Conservation (phyloP, 257 asterid genomes). For the Eucommia ulmoides region DNA sequence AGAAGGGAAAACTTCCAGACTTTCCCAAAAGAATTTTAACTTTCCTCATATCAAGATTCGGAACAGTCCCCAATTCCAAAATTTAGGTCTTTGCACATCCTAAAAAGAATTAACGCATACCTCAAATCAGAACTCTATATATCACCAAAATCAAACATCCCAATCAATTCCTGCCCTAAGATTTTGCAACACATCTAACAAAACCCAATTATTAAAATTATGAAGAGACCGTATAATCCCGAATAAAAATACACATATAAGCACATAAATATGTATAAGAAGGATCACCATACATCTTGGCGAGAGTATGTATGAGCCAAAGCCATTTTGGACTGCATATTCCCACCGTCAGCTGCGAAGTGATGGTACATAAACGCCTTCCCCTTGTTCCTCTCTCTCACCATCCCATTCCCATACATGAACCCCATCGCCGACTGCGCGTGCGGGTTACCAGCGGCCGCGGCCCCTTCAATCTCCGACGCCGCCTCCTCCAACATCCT, state of each 20-base stretch:
- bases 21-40: too few species aligned
- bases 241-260: too few species aligned
- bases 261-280: too few species aligned
- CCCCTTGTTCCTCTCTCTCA: constrained; percentile 59
- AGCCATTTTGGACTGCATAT: constrained; percentile 96
- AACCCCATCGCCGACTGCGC: constrained; percentile 83
- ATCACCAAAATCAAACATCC: neutral
- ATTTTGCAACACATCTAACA: neutral
- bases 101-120: too few species aligned
- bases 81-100: too few species aligned
- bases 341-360: constrained; percentile 82
- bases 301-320: constrained; percentile 76
- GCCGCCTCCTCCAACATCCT: constrained; percentile 70
- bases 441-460: constrained; percentile 59
- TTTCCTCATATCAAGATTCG: too few species aligned
- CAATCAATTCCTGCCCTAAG: neutral
- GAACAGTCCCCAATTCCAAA: too few species aligned
- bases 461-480: constrained; percentile 44
- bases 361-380: constrained; percentile 62
- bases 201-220: neutral
- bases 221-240: neutral
- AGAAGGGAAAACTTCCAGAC: too few species aligned
- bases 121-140: too few species aligned
- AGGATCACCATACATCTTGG: constrained; percentile 50
- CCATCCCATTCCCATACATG: constrained; percentile 68